phyloP scores from a whole-genome alignment of 2,329 filamentous ascomycete genomes.

The Didymella glomerata region DNA sequence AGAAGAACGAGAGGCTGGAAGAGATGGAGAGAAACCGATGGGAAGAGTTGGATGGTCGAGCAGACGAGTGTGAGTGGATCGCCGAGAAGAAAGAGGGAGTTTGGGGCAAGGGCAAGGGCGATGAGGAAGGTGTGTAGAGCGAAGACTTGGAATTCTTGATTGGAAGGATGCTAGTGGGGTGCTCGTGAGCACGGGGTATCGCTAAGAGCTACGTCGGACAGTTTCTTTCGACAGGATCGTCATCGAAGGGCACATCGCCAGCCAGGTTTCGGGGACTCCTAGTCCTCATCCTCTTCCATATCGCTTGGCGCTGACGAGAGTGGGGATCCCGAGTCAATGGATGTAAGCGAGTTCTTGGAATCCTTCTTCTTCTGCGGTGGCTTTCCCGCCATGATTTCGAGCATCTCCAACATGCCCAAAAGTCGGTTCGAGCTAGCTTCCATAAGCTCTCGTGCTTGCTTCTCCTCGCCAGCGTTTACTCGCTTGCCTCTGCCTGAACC shows the following conservation, averaged over 20 bases:
- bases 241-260: not conserved
- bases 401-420: conserved; percentile 43
- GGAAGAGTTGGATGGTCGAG: conserved; percentile 34
- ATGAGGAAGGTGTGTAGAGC: not conserved
- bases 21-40: conserved; percentile 38
- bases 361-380: conserved; percentile 20
- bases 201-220: not conserved
- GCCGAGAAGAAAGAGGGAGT: conserved; percentile 25
- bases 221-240: not conserved
- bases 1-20: conserved; percentile 34
- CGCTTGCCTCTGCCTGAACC: conserved; percentile 57
- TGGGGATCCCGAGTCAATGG: conserved; percentile 33
- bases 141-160: too few species aligned
- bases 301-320: conserved; percentile 39
- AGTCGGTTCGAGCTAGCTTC: conserved; percentile 48
- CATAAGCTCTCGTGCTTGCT: conserved; percentile 47
- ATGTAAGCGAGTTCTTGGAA: conserved; percentile 19
- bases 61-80: conserved; percentile 41
- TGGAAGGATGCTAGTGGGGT: not conserved
- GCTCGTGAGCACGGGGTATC: not conserved
- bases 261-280: not conserved
- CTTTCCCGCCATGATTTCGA: conserved; percentile 35
- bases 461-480: conserved; percentile 47
- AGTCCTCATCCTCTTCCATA: conserved; percentile 18
- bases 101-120: conserved; percentile 1